Evolutionary conservation across 495 filamentous ascomycete genomes (phyloP).

Genomic region (Rostrohypoxylon terebratum): DNA sequence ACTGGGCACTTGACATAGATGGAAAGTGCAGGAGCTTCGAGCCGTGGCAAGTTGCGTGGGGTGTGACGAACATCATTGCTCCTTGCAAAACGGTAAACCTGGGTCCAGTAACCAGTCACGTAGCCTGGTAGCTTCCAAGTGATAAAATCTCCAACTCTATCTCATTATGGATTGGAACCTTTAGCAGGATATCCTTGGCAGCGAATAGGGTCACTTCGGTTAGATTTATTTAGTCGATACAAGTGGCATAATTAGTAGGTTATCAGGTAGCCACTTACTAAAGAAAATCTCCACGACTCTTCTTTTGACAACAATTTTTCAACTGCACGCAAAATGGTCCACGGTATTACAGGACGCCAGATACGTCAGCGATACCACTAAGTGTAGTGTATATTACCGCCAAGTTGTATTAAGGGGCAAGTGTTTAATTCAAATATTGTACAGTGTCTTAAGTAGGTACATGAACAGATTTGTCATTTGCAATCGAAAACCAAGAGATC

Average conservation of each 20-base stretch:
- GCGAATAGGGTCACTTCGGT: neutral
- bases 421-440: neutral
- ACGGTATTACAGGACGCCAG: conserved; percentile 3
- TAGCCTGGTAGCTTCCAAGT: neutral
- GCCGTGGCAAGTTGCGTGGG: conserved; percentile 8
- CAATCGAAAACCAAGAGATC: neutral
- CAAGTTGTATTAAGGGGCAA: neutral
- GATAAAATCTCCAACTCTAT: neutral
- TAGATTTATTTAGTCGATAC: neutral
- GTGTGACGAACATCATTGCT: conserved; percentile 4
- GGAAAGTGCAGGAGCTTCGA: conserved; percentile 10
- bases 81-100: neutral
- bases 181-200: conserved; percentile 12
- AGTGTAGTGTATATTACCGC: neutral
- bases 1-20: neutral
- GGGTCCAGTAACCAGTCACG: neutral
- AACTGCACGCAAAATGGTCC: neutral
- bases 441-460: neutral
- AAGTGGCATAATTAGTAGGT: conserved; percentile 3
- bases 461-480: neutral
- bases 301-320: neutral
- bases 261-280: neutral
- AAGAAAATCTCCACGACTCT: neutral
- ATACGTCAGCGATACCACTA: neutral
- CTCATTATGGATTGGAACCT: neutral